phyloP scores from a whole-genome alignment of 805 yeast species.

The Wickerhamiella nectarea region DNA sequence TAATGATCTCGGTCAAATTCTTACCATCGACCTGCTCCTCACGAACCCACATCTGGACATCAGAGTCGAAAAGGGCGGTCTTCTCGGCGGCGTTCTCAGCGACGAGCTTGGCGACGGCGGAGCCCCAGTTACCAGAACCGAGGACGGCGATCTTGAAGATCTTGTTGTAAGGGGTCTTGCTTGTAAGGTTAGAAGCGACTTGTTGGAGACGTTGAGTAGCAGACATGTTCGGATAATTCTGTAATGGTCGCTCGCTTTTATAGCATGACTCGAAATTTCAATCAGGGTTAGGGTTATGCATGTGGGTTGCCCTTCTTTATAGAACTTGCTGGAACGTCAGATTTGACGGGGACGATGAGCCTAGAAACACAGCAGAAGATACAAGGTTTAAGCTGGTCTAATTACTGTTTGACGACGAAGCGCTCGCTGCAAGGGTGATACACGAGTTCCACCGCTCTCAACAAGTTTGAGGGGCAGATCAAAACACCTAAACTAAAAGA shows the following conservation, averaged over 20 bases:
- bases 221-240: neutral
- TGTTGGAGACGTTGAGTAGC: conserved; percentile 10
- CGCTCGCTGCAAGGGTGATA: no score
- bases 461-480: neutral
- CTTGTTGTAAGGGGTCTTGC: conserved; percentile 14
- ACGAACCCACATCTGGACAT: conserved; percentile 94
- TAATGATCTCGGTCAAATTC: conserved; percentile 81
- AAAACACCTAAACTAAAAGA: neutral
- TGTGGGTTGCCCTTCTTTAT: neutral
- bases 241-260: neutral
- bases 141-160: conserved; percentile 53
- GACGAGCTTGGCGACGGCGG: conserved; percentile 88
- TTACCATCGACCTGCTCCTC: conserved; percentile 67
- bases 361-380: no score
- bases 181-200: conserved; percentile 9
- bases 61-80: conserved; percentile 53
- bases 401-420: no score
- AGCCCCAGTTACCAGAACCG: conserved; percentile 98
- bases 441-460: no score
- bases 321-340: neutral
- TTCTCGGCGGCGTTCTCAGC: conserved; percentile 73
- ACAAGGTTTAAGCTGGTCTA: no score
- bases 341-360: no score
- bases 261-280: neutral
- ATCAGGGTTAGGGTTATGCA: conserved; percentile 4